Evolutionary conservation across 345 rosid genomes (phyloP).

Genomic region (Turnera subulata): DNA sequence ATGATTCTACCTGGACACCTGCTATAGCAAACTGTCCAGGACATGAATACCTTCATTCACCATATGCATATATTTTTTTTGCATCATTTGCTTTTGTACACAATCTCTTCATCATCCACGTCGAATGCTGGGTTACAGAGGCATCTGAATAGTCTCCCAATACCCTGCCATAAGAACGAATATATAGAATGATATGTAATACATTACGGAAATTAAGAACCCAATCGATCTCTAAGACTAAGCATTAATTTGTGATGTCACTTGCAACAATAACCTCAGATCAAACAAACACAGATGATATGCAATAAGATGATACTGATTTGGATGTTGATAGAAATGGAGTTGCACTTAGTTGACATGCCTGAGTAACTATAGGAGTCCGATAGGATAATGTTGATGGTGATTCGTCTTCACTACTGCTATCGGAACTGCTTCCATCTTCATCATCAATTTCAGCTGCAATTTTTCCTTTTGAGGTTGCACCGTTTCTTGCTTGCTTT

Average conservation of each 20-base stretch:
- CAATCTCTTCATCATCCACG: slow-evolving; percentile 90
- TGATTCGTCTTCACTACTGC: slow-evolving; percentile 71
- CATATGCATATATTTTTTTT: too few species aligned
- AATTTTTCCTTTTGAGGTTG: slow-evolving; percentile 49
- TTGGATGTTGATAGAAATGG: too few species aligned
- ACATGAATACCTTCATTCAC: too few species aligned
- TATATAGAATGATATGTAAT: neutral
- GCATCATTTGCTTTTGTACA: slow-evolving; percentile 69
- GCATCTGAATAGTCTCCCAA: slow-evolving; percentile 96
- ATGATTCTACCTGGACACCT: too few species aligned
- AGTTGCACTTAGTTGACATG: slow-evolving; percentile 3
- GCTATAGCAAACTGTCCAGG: too few species aligned
- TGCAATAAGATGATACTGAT: too few species aligned
- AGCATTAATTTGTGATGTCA: too few species aligned
- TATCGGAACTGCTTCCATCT: slow-evolving; percentile 57
- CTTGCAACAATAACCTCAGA: too few species aligned
- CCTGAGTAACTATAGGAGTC: slow-evolving; percentile 88
- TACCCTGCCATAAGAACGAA: slow-evolving; percentile 46
- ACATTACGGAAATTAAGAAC: too few species aligned
- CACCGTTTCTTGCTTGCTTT: slow-evolving; percentile 43
- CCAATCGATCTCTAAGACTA: too few species aligned
- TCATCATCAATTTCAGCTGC: slow-evolving; percentile 49
- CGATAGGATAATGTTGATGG: slow-evolving; percentile 62
- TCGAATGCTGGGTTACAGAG: slow-evolving; percentile 92
- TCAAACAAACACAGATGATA: too few species aligned